These are phyloP conservation scores for Pestalotiopsis sp. DNA, from an alignment of 2,329 filamentous ascomycete species.

Conservation along the genomic window DNA sequence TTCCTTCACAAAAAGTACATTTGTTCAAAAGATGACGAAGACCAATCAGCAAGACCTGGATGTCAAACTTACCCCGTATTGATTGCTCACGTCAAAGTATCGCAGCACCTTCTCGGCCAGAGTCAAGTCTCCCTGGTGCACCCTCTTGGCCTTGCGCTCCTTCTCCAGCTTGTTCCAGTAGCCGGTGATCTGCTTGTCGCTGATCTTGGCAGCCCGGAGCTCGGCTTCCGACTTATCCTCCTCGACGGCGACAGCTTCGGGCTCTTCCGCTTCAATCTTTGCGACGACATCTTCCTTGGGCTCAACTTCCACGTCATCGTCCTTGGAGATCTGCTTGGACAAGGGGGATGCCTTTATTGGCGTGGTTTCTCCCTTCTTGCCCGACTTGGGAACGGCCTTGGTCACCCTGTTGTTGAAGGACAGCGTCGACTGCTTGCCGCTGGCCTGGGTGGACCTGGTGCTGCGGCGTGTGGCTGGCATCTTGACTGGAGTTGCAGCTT, in stretches of 20 bases:
- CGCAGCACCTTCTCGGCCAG: conserved; percentile 82
- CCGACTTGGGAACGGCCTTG: conserved; percentile 49
- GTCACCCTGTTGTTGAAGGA: conserved; percentile 60
- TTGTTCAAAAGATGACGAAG: background rate
- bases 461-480: conserved; percentile 15
- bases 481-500: background rate
- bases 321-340: conserved; percentile 22
- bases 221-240: conserved; percentile 51
- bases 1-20: background rate
- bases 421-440: conserved; percentile 53
- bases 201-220: conserved; percentile 62
- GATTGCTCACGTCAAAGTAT: conserved; percentile 88
- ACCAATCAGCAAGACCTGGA: background rate
- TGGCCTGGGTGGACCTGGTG: conserved; percentile 30
- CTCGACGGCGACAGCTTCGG: conserved; percentile 19
- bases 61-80: conserved; percentile 74
- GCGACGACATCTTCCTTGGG: conserved; percentile 21
- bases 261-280: conserved; percentile 27
- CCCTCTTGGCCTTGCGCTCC: conserved; percentile 64
- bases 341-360: conserved; percentile 19
- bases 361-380: conserved; percentile 41
- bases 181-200: conserved; percentile 66
- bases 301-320: conserved; percentile 9
- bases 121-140: conserved; percentile 75
- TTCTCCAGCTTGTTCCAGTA: conserved; percentile 79